Percentiles rank a stretch among this genome's conserved stretches.
phyloP scores from a whole-genome alignment of 1,139 yeast species.

The Taiozyma sp. region DNA sequence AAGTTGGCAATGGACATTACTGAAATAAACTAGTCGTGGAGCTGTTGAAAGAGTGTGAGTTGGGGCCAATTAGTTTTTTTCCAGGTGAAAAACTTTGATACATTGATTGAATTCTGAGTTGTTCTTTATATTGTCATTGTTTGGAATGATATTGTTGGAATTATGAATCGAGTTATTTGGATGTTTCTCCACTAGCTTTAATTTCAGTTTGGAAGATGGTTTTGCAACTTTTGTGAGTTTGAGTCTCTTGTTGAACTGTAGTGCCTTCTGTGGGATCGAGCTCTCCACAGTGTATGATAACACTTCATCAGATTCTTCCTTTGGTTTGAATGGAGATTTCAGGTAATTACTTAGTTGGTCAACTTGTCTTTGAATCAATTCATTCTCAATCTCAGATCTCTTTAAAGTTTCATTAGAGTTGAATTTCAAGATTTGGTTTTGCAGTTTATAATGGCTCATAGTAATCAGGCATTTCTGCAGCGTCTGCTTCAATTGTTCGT shows the following conservation, averaged over 20 bases:
- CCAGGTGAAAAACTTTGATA: constrained; percentile 19
- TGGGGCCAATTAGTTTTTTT: constrained; percentile 5
- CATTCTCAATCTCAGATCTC: constrained; percentile 19
- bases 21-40: not conserved
- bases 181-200: constrained; percentile 7
- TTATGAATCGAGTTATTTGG: not conserved
- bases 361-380: constrained; percentile 18
- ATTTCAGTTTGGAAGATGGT: not conserved
- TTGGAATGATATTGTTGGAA: not conserved
- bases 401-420: constrained; percentile 15
- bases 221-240: not conserved
- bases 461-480: constrained; percentile 15
- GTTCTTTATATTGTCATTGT: not conserved
- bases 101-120: constrained; percentile 12
- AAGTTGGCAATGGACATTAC: not conserved
- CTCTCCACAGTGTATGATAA: not conserved
- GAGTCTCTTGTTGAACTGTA: not conserved
- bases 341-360: constrained; percentile 11
- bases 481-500: constrained; percentile 5
- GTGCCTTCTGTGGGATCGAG: not conserved
- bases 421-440: constrained; percentile 15
- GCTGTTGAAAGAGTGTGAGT: not conserved
- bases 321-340: constrained; percentile 19
- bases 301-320: not conserved
- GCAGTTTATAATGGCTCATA: constrained; percentile 18